Evolutionary conservation across 2,329 filamentous ascomycete genomes (phyloP).

Genomic region (Teratosphaeria gauchensis): DNA sequence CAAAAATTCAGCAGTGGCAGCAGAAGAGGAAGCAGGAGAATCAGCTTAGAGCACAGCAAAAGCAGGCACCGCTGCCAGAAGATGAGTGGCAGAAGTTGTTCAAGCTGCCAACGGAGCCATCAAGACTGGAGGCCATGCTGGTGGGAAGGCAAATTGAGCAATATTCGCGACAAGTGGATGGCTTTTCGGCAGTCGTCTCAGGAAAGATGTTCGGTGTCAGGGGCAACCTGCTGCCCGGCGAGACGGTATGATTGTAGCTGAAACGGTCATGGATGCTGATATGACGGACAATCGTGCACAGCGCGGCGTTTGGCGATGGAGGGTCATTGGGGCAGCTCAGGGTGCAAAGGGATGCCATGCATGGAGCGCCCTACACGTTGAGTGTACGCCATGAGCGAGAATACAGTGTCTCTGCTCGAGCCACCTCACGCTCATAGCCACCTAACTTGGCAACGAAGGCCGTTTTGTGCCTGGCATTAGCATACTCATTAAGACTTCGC

Average conservation of each 20-base stretch:
- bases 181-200: constrained; percentile 82
- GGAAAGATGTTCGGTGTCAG: constrained; percentile 98
- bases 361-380: neutral
- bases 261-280: neutral
- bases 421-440: too few species aligned
- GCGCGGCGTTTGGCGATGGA: constrained; percentile 11
- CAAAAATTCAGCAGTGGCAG: constrained; percentile 96
- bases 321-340: neutral
- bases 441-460: too few species aligned
- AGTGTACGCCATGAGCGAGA: neutral
- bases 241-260: constrained; percentile 20
- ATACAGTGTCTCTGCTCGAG: neutral
- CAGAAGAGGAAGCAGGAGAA: constrained; percentile 96
- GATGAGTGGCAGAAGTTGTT: constrained; percentile 98
- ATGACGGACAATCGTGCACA: constrained; percentile 8
- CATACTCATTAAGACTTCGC: too few species aligned
- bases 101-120: constrained; percentile 94
- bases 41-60: constrained; percentile 68
- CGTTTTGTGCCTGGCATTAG: too few species aligned
- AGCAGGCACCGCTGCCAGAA: constrained; percentile 82
- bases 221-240: constrained; percentile 53
- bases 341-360: neutral
- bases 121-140: constrained; percentile 82
- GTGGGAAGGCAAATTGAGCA: constrained; percentile 95
- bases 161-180: constrained; percentile 94